A percentile compares a stretch with the other conserved stretches of the same genome.
Conservation (phyloP, 2,329 filamentous ascomycete genomes). For the Blumeriella jaapii region DNA sequence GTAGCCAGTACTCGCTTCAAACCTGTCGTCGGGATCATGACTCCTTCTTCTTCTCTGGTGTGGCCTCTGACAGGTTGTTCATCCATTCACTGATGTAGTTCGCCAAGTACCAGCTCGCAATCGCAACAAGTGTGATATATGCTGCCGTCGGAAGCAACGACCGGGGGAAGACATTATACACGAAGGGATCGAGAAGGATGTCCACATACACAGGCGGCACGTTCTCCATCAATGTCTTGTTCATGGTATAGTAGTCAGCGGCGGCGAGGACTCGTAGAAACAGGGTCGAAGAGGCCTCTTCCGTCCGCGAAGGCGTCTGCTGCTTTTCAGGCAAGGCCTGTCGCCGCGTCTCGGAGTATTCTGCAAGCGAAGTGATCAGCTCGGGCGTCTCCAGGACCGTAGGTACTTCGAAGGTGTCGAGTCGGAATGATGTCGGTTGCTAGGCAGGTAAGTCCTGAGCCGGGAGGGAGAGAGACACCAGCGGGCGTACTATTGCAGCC, state of each 20-base stretch:
- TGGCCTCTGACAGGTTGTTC: background rate
- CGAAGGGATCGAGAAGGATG: slow-evolving; percentile 73
- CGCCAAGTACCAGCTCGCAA: slow-evolving; percentile 24
- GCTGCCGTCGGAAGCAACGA: slow-evolving; percentile 62
- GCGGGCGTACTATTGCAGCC: slow-evolving; percentile 70
- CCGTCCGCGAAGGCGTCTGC: slow-evolving; percentile 5
- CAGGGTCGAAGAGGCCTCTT: slow-evolving; percentile 19
- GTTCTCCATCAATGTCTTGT: slow-evolving; percentile 61
- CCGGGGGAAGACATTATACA: slow-evolving; percentile 66
- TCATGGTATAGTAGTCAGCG: slow-evolving; percentile 74
- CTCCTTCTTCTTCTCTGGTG: slow-evolving; percentile 1
- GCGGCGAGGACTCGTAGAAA: slow-evolving; percentile 58
- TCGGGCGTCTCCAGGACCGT: slow-evolving; percentile 49
- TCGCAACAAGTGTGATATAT: slow-evolving; percentile 54
- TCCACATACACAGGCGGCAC: slow-evolving; percentile 70
- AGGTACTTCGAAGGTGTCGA: slow-evolving; percentile 52
- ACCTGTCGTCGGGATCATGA: background rate
- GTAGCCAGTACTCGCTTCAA: background rate
- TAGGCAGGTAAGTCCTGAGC: slow-evolving; percentile 29
- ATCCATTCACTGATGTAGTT: slow-evolving; percentile 21
- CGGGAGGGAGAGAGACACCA: background rate
- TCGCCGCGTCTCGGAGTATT: slow-evolving; percentile 45
- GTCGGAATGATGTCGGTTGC: slow-evolving; percentile 75
- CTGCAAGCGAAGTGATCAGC: slow-evolving; percentile 52
- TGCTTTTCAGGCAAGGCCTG: slow-evolving; percentile 7